Percentiles rank a stretch among this genome's conserved stretches.
phyloP scores from a whole-genome alignment of 31 red algal species.

The Endocladia muricata region DNA sequence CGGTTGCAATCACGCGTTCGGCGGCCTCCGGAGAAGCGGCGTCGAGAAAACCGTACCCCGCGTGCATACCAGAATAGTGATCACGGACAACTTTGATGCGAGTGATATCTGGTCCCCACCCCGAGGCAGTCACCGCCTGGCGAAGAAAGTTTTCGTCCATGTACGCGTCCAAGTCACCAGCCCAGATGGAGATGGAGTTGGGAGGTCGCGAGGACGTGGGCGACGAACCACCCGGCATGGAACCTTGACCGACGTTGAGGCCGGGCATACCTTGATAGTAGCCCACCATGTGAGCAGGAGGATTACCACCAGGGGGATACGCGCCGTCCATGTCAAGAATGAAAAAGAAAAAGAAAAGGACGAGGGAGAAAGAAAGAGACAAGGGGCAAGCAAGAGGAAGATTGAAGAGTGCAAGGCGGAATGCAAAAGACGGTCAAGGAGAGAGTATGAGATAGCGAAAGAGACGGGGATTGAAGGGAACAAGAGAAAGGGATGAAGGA shows the following conservation, averaged over 20 bases:
- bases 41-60: conserved; percentile 76
- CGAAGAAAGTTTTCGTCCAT: conserved; percentile 82
- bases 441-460: not conserved
- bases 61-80: conserved; percentile 54
- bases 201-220: conserved; percentile 1
- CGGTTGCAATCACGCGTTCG: conserved; percentile 42
- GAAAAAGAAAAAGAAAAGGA: not conserved
- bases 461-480: not conserved
- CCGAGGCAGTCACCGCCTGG: conserved; percentile 58
- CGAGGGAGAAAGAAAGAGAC: not conserved
- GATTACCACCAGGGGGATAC: not conserved
- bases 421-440: too few relatives aligned
- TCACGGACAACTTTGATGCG: conserved; percentile 81
- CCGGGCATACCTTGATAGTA: conserved; percentile 57
- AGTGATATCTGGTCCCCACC: conserved; percentile 68
- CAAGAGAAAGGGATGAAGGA: not conserved
- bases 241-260: not conserved
- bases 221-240: not conserved
- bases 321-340: not conserved
- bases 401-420: not conserved
- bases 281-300: conserved; percentile 25
- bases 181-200: conserved; percentile 67
- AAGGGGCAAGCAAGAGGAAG: not conserved
- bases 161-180: conserved; percentile 74
- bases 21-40: conserved; percentile 66